Evolutionary conservation across 257 asterid species (phyloP).

Genomic region (Forsythia suspensa): DNA sequence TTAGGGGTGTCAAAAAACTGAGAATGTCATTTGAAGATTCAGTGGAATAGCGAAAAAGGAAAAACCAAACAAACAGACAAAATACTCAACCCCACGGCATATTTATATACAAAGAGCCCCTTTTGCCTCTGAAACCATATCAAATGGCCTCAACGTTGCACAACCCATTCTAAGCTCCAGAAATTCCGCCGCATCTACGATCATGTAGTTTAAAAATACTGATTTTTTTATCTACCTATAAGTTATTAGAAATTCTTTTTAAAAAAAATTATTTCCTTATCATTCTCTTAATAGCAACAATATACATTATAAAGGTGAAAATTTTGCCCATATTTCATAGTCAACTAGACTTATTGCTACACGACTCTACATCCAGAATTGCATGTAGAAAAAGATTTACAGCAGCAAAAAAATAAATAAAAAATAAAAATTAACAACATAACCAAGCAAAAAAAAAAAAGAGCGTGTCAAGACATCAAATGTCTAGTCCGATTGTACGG

Average conservation of each 20-base stretch:
- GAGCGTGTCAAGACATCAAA: constrained; percentile 13
- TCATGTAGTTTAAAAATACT: not conserved
- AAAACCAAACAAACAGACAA: not conserved
- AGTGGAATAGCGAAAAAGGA: no score
- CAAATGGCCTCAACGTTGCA: not conserved
- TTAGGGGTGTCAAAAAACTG: constrained; percentile 1
- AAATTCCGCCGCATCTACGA: not conserved
- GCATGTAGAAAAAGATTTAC: constrained; percentile 7
- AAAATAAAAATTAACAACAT: not conserved
- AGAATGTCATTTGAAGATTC: constrained; percentile 11
- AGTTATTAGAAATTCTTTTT: no score
- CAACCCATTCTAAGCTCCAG: not conserved
- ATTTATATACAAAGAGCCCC: not conserved
- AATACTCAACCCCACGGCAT: not conserved
- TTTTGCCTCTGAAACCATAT: not conserved
- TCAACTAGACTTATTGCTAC: not conserved
- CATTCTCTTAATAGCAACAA: not conserved
- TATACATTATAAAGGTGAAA: constrained; percentile 6
- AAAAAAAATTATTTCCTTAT: no score
- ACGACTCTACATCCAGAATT: constrained; percentile 4
- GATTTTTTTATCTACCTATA: no score
- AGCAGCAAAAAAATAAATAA: constrained; percentile 12
- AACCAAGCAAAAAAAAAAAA: not conserved
- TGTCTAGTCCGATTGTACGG: not conserved
- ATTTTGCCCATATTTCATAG: not conserved